A percentile compares a stretch with the other conserved stretches of the same genome.
Conservation (phyloP, 495 filamentous ascomycete genomes). For the Letharia lupina region DNA sequence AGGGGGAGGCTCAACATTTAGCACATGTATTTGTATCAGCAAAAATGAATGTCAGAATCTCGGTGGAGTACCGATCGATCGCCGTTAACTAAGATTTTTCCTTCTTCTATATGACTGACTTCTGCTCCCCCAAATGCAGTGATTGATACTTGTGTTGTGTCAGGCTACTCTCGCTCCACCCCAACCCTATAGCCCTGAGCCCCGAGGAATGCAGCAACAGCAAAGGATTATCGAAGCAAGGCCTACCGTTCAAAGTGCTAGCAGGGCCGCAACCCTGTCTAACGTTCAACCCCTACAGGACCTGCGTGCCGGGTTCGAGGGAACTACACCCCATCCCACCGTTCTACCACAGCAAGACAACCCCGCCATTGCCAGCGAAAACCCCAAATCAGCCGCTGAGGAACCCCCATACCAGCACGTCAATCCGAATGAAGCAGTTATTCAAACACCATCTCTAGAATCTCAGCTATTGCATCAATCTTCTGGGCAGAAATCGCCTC, state of each 20-base stretch:
- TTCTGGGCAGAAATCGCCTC: background rate
- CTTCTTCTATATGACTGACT: slow-evolving; percentile 18
- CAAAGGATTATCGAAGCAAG: slow-evolving; percentile 4
- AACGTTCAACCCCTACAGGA: background rate
- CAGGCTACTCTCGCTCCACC: slow-evolving; percentile 21
- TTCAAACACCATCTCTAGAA: background rate
- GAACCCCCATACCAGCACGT: background rate
- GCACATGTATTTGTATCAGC: slow-evolving; percentile 19
- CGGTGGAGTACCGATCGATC: slow-evolving; percentile 3
- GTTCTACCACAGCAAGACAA: background rate
- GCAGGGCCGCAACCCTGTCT: background rate
- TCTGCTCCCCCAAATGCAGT: slow-evolving; percentile 18
- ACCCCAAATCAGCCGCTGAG: background rate
- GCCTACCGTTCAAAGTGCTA: slow-evolving; percentile 1
- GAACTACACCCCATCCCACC: background rate
- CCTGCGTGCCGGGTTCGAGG: background rate
- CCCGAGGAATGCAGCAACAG: slow-evolving; percentile 25
- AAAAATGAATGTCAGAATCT: slow-evolving; percentile 12
- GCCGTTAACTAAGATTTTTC: slow-evolving; percentile 11
- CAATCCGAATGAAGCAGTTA: background rate
- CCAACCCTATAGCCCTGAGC: slow-evolving; percentile 8
- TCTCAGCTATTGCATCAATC: background rate
- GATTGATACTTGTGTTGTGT: slow-evolving; percentile 28
- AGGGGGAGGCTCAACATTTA: slow-evolving; percentile 9
- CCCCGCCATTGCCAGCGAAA: background rate